These are phyloP conservation scores for Geotrichum bryndzae DNA, from an alignment of 1,139 yeast species.

Conservation along the genomic window DNA sequence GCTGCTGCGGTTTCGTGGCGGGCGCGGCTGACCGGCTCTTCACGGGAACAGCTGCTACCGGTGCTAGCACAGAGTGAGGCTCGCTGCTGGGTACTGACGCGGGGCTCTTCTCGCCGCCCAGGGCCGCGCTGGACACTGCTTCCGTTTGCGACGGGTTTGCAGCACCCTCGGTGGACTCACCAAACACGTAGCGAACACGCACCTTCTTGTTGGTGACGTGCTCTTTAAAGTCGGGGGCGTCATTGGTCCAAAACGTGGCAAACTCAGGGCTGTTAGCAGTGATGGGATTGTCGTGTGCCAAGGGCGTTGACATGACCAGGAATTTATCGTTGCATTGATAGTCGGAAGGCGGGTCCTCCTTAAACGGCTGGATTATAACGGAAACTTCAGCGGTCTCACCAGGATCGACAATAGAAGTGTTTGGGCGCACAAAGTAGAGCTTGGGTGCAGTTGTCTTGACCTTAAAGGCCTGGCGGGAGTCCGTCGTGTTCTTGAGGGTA, in stretches of 20 bases:
- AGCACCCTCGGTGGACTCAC: background rate
- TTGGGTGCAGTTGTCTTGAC: constrained; percentile 98
- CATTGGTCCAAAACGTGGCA: constrained; percentile 1
- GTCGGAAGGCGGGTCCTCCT: constrained; percentile 66
- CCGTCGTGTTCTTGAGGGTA: constrained; percentile 59
- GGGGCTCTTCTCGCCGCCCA: too few species aligned
- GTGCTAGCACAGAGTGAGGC: too few species aligned
- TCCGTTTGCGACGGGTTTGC: too few species aligned
- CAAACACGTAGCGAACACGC: constrained; percentile 10
- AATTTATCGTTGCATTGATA: constrained; percentile 87
- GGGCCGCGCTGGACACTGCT: too few species aligned
- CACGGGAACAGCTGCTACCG: too few species aligned
- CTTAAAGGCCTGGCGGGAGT: constrained; percentile 70
- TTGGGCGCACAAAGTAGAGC: constrained; percentile 92
- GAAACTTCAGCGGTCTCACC: constrained; percentile 69
- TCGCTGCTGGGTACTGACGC: too few species aligned
- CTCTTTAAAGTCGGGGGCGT: constrained; percentile 1
- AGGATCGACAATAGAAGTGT: constrained; percentile 74
- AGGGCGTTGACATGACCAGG: constrained; percentile 64
- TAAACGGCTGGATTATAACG: constrained; percentile 74
- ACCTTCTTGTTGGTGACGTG: constrained; percentile 8
- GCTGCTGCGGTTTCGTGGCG: background rate
- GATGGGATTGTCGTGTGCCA: constrained; percentile 17
- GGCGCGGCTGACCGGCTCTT: too few species aligned
- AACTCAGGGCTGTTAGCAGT: background rate